Conservation (phyloP, 176 grass and related monocot genomes). For the Puya raimondii region DNA sequence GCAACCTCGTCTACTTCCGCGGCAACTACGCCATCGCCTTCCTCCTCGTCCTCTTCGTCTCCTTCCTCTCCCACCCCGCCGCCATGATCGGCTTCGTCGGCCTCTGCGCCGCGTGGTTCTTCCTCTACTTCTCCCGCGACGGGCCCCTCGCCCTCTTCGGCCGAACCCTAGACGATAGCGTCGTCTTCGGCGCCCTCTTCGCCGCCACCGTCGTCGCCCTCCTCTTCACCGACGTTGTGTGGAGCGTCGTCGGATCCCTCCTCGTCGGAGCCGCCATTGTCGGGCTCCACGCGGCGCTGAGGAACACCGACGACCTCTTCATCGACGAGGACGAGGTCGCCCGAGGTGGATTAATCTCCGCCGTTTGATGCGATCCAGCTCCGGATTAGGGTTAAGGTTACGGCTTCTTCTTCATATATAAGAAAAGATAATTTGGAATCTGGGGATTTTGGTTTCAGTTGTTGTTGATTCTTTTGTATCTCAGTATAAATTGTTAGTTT, state of each 20-base stretch:
- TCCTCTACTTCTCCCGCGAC: slow-evolving; percentile 49
- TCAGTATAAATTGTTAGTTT: too few relatives aligned
- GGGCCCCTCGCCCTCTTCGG: neutral
- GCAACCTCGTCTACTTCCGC: slow-evolving; percentile 79
- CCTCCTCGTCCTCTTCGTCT: slow-evolving; percentile 28
- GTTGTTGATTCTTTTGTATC: too few relatives aligned
- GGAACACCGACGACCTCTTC: neutral
- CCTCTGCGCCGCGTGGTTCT: slow-evolving; percentile 44
- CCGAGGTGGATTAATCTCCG: neutral
- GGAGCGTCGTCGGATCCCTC: neutral
- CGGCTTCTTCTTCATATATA: too few relatives aligned
- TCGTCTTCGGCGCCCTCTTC: neutral
- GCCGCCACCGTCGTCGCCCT: neutral
- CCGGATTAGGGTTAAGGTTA: neutral
- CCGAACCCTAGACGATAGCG: neutral
- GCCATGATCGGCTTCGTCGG: slow-evolving; percentile 39
- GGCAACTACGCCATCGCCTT: slow-evolving; percentile 61
- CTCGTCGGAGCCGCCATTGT: neutral
- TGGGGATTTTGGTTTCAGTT: too few relatives aligned
- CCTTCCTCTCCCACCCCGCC: slow-evolving; percentile 44
- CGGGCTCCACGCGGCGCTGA: neutral
- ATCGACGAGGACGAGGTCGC: neutral
- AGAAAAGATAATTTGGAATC: too few relatives aligned
- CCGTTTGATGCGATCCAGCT: neutral
- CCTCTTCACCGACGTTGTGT: neutral